Base-by-base conservation (phyloP, 768 basidiomycete species). In the Leccinum boreale region DNA sequence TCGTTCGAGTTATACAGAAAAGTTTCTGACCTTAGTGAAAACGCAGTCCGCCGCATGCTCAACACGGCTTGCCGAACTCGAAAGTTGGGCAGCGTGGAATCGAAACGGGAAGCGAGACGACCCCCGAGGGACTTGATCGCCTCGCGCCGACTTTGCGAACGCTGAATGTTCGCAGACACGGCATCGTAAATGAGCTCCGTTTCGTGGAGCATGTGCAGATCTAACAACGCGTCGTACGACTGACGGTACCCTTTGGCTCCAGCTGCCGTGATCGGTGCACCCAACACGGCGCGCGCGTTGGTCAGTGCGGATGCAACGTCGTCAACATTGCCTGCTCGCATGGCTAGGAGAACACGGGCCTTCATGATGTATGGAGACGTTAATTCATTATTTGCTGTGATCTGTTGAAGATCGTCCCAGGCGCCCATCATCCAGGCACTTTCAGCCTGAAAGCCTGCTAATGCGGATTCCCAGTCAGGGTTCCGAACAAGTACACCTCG, bases 391-490 rank as follows among this genome's bases (percentile, higher is more conserved):
- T 73, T 75, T 39, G 78, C 75, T 21, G 86, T 80, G 45, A 92
- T 77, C 17, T 74, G 73, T 52, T 84, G 79, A 15, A 99, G 89
- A 52, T 90, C 89, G 3, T 82, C 79, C 94, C 95, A 98, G 62
- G 94, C 93, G 5, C 93, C 90, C 33, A 94, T 88, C 84, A 95
- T 95, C 89, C 94, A 96, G 2, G 93, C 91, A 59, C 94, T 91
- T 75, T 99, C 95, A 11, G 90, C 85, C 64, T 93, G 90, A 67
- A 93, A 98, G 0, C 87, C 86, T 6, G 87, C 84, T 11, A 99
- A 77, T 3, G 81, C 78, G 6, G 78, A 68, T 57, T 89, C 82
- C 96, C 97, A 98, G 52, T 85, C 83, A 0, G 93, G 89, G 68
- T 92, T 85, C 12, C 87, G 85, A 44, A 86, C 88, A 19, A 98